phyloP scores from a whole-genome alignment of 1,139 yeast genomes.

The Candida anutae region DNA sequence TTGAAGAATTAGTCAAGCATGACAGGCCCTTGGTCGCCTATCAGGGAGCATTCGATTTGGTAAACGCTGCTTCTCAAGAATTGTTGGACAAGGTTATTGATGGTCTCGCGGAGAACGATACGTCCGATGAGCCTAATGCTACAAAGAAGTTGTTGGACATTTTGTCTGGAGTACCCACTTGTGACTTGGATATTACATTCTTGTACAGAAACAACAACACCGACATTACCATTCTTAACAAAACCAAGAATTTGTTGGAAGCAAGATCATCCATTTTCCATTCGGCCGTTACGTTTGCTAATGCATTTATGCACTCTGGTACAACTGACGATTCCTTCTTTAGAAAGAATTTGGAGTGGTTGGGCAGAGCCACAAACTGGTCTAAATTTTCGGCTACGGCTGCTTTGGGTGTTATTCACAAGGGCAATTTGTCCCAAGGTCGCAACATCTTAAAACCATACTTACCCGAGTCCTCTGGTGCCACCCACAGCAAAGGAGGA shows the following conservation, averaged over 20 bases:
- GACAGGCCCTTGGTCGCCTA: conserved; percentile 53
- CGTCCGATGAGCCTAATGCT: conserved; percentile 27
- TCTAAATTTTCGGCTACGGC: conserved; percentile 97
- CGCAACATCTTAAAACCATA: conserved; percentile 83
- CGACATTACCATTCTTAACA: conserved; percentile 73
- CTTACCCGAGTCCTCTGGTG: conserved; percentile 72
- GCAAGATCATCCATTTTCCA: conserved; percentile 93
- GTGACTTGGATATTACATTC: conserved; percentile 88
- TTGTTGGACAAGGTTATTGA: conserved; percentile 56
- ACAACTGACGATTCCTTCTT: conserved; percentile 94
- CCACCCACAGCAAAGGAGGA: conserved; percentile 93
- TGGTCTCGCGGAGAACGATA: conserved; percentile 35
- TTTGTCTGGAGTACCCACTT: conserved; percentile 87
- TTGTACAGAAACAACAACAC: conserved; percentile 81
- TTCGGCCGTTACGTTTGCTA: conserved; percentile 90
- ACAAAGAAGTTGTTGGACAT: conserved; percentile 51
- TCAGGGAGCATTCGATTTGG: conserved; percentile 94
- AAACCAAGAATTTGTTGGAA: conserved; percentile 74
- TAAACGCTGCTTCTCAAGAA: conserved; percentile 89
- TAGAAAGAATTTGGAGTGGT: conserved; percentile 88
- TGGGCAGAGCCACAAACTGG: conserved; percentile 97
- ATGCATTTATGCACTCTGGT: conserved; percentile 94
- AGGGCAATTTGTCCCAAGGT: conserved; percentile 90
- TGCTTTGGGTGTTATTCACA: conserved; percentile 94
- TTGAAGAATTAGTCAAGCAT: conserved; percentile 48